These are phyloP conservation scores for Paecilomyces variotii DNA, from an alignment of 2,329 filamentous ascomycete species.

Conservation along the genomic window DNA sequence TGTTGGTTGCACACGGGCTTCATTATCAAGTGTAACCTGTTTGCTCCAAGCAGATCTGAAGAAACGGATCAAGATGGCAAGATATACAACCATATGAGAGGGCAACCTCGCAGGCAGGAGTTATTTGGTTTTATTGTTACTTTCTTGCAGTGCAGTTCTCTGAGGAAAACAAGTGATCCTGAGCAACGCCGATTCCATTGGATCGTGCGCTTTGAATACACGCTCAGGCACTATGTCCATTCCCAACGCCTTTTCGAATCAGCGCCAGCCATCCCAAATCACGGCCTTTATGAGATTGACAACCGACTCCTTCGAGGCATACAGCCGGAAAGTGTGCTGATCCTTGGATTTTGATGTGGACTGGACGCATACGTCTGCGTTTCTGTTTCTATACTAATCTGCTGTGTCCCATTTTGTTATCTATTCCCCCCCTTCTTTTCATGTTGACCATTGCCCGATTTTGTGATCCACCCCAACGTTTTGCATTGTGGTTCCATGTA, in stretches of 20 bases:
- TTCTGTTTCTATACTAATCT: neutral
- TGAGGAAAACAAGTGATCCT: neutral
- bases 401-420: neutral
- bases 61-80: constrained; percentile 2
- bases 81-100: constrained; percentile 1
- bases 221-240: neutral
- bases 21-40: constrained; percentile 3
- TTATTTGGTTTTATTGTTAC: neutral
- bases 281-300: neutral
- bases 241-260: neutral
- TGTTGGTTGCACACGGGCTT: constrained; percentile 7
- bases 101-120: neutral
- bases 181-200: neutral
- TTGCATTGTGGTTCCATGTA: neutral
- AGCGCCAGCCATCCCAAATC: neutral
- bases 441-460: neutral
- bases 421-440: neutral
- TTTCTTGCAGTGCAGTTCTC: neutral
- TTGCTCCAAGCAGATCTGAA: constrained; percentile 5
- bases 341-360: neutral
- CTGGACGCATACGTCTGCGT: neutral
- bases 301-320: neutral
- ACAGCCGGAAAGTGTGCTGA: neutral
- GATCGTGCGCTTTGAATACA: neutral
- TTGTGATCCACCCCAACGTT: neutral